These are phyloP conservation scores for Pleurotus pulmonarius DNA, from an alignment of 768 basidiomycete genomes.

Conservation along the genomic window DNA sequence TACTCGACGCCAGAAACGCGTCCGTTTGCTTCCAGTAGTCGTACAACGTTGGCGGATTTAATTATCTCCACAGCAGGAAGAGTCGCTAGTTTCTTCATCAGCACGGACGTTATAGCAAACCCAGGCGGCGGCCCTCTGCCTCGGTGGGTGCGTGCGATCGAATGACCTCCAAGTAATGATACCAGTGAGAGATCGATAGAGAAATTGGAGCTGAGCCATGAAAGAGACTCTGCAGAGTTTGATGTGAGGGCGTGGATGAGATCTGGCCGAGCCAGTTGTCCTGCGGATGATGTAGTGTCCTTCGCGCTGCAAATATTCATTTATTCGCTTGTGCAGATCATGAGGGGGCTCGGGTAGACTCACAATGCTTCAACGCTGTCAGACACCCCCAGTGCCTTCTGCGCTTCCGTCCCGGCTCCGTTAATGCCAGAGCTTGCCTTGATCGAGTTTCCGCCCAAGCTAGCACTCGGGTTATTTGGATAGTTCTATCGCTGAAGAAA, in stretches of 20 bases:
- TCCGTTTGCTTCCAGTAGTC: constrained; percentile 15
- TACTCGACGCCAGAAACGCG: constrained; percentile 21
- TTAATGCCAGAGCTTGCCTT: constrained; percentile 27
- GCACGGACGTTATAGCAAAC: constrained; percentile 20
- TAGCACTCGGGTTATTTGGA: not conserved
- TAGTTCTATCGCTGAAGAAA: not conserved
- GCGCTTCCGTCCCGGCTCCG: constrained; percentile 19
- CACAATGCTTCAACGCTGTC: constrained; percentile 18
- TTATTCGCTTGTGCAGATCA: not conserved
- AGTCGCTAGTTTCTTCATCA: constrained; percentile 19
- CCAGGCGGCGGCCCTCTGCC: constrained; percentile 22
- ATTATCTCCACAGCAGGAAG: constrained; percentile 10
- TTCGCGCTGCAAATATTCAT: constrained; percentile 8
- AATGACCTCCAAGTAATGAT: constrained; percentile 20
- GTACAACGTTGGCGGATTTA: constrained; percentile 18
- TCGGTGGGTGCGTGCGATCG: constrained; percentile 18
- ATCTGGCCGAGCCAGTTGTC: constrained; percentile 15
- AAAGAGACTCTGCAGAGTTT: constrained; percentile 20
- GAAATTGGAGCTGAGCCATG: constrained; percentile 18
- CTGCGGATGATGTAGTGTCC: constrained; percentile 19
- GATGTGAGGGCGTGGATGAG: constrained; percentile 21
- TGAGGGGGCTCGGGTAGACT: not conserved
- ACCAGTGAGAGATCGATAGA: constrained; percentile 22
- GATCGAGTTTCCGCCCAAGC: constrained; percentile 21
- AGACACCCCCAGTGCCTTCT: constrained; percentile 13